Conservation (phyloP, 2,329 filamentous ascomycete genomes). For the Colletotrichum sidae region DNA sequence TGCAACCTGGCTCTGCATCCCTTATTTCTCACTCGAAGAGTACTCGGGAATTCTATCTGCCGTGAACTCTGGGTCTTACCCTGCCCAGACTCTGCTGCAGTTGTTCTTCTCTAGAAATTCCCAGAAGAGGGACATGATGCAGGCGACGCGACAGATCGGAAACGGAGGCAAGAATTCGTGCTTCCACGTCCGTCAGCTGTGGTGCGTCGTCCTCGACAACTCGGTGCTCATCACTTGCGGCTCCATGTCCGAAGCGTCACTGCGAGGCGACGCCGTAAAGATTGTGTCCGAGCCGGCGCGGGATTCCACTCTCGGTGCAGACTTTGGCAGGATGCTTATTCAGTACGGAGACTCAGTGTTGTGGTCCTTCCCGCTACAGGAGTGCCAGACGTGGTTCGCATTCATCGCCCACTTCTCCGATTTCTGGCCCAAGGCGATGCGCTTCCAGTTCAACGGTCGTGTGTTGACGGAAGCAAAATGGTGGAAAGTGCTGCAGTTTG, state of each 20-base stretch:
- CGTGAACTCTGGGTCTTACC: slow-evolving; percentile 50
- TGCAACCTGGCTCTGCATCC: slow-evolving; percentile 57
- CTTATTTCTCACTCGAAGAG: slow-evolving; percentile 59
- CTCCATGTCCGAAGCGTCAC: slow-evolving; percentile 46
- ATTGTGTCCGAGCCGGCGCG: slow-evolving; percentile 45
- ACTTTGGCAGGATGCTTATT: slow-evolving; percentile 47
- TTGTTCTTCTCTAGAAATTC: slow-evolving; percentile 53
- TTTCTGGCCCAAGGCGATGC: slow-evolving; percentile 54
- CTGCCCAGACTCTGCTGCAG: slow-evolving; percentile 57
- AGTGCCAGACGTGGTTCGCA: slow-evolving; percentile 58
- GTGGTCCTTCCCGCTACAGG: slow-evolving; percentile 52
- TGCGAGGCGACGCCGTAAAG: slow-evolving; percentile 49
- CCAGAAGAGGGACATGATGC: slow-evolving; percentile 56
- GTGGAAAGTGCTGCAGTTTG: slow-evolving; percentile 46
- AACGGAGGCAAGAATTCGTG: slow-evolving; percentile 51
- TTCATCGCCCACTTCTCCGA: slow-evolving; percentile 56
- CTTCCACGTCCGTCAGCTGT: slow-evolving; percentile 61
- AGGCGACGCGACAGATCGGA: slow-evolving; percentile 56
- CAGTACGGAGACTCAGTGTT: slow-evolving; percentile 48
- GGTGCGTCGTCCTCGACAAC: slow-evolving; percentile 59
- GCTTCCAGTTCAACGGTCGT: slow-evolving; percentile 50
- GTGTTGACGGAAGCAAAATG: slow-evolving; percentile 44
- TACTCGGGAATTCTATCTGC: slow-evolving; percentile 53
- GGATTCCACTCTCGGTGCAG: slow-evolving; percentile 34
- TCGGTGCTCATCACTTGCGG: slow-evolving; percentile 57